Evolutionary conservation across 2,329 filamentous ascomycete genomes (phyloP).

Genomic region (Neonectria punicea): DNA sequence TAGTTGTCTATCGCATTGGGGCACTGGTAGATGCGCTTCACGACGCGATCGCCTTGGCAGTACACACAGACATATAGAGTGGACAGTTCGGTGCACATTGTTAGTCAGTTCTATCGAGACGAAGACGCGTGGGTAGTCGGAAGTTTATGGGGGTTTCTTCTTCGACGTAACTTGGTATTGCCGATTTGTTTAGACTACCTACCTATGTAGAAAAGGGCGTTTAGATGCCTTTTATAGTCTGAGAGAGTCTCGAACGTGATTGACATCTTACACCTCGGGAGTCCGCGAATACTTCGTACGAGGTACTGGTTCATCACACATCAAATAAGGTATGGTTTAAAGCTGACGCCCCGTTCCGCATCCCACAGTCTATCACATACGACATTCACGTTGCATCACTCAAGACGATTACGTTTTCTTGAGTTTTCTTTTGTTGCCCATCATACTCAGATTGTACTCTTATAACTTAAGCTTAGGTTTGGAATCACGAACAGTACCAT

Average conservation of each 20-base stretch:
- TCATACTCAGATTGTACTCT: not conserved
- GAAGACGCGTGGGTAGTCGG: not conserved
- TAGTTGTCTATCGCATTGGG: not conserved
- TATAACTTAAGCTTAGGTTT: not conserved
- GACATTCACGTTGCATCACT: not conserved
- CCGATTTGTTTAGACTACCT: not conserved
- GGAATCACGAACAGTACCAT: constrained; percentile 4
- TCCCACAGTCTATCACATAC: not conserved
- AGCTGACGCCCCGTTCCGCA: not conserved
- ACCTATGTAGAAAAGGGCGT: not conserved
- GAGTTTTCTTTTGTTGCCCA: constrained; percentile 12
- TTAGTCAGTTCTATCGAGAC: not conserved
- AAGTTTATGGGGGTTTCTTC: not conserved
- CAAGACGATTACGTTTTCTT: constrained; percentile 1
- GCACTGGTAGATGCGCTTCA: not conserved
- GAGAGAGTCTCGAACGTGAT: not conserved
- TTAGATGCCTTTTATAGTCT: not conserved
- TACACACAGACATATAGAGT: not conserved
- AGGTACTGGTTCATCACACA: not conserved
- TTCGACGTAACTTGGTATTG: not conserved
- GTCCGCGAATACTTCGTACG: not conserved
- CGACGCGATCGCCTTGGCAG: not conserved
- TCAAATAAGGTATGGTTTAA: not conserved
- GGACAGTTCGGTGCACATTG: not conserved
- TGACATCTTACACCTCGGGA: not conserved